Base-by-base conservation (phyloP, 352 stramenopile genomes). In the Pythium sp. region DNA sequence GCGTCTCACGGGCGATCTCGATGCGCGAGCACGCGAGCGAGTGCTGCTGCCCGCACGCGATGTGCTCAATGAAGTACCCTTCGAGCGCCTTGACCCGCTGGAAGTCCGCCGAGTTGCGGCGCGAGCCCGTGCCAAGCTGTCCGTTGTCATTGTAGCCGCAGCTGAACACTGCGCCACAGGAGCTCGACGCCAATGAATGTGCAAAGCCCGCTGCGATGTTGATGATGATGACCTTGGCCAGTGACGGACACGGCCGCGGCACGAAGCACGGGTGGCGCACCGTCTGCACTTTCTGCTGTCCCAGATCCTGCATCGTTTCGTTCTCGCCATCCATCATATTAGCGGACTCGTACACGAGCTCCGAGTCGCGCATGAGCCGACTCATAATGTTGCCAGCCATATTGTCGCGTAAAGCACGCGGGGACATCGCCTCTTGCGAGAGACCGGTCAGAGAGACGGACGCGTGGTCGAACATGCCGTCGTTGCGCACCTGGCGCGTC, bases 141-240 rank as follows among this genome's bases (percentile, higher is more conserved):
- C 86, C 84, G 62, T 90, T 91, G 69, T 94, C 86, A 60, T 94
- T 94, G 84, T 94, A 94, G 18, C 86, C 86, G 46, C 86, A 94
- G 63, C 80, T 89, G 53, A 88, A 92, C 7, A 87, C 81, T 0
- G 72, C 55, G 1, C 86, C 86, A 0, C 76, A 67, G 3, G 67
- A 76, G n/a, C 73, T 90, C 12, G 81, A 79, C 3, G 82, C 84
- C 56, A 94, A 58, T 18, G 83, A 93, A 65, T 94, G 86, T 0
- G 84, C 86, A 58, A 92, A 92, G n/a, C 86, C 86, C 0, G 86
- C 86, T 0, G 84, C 75, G 54, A 88, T 78, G 30, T 74, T 76
- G 41, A 64, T 67, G 56, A 93, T 83, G 55, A 76, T 73, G 8
- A 84, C 79, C 46, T 78, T 73, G 5, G 77, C 60, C 8, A 92